Conservation (phyloP, 306 rosid species). For the Quercus glauca region DNA sequence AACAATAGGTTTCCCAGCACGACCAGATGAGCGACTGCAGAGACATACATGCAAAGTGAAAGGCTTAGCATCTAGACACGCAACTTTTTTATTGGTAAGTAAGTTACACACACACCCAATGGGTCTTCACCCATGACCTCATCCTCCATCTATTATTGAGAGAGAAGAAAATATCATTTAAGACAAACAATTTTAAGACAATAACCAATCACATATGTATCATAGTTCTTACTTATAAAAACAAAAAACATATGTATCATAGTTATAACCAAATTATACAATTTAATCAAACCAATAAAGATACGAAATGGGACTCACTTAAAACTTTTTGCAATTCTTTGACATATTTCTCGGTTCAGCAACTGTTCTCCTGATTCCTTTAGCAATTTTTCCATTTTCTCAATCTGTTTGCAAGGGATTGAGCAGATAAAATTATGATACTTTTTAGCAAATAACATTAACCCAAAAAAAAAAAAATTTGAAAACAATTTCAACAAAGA, state of each 20-base stretch:
- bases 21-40: constrained; percentile 78
- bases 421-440: background rate
- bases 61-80: background rate
- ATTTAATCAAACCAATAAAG: background rate
- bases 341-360: constrained; percentile 49
- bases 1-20: constrained; percentile 83
- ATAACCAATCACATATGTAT: background rate
- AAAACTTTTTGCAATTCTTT: constrained; percentile 48
- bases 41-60: constrained; percentile 27
- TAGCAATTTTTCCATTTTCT: constrained; percentile 65
- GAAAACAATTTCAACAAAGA: background rate
- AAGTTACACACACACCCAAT: no score
- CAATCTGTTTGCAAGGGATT: constrained; percentile 46
- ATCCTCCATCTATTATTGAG: no score
- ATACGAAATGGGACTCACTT: constrained; percentile 51
- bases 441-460: background rate
- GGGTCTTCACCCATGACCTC: no score
- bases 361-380: constrained; percentile 44
- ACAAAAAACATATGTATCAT: no score
- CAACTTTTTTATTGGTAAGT: no score
- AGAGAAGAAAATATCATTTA: no score
- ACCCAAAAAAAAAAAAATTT: background rate
- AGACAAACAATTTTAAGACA: no score
- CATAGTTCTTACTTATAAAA: background rate
- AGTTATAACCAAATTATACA: background rate